Conservation (phyloP, 2,329 filamentous ascomycete genomes). For the Akanthomyces muscarius region DNA sequence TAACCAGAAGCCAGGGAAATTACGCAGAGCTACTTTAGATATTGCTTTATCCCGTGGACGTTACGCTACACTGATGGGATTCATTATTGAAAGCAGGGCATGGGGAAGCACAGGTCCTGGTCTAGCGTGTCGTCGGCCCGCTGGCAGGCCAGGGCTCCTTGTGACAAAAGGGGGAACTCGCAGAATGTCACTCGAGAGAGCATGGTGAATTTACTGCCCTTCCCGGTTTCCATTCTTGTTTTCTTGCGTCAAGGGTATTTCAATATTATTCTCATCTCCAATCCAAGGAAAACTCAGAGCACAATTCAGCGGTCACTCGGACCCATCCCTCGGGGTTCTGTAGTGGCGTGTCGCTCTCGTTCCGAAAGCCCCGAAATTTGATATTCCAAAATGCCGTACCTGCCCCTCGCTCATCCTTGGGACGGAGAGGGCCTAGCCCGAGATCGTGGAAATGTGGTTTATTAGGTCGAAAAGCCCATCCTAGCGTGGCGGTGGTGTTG, state of each 20-base stretch:
- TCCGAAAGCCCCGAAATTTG: conserved; percentile 3
- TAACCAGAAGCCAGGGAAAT: not conserved
- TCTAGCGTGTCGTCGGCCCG: conserved; percentile 10
- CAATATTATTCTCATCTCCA: not conserved
- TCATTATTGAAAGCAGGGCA: conserved; percentile 1
- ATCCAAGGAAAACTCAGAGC: not conserved
- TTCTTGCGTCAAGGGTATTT: not conserved
- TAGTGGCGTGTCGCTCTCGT: not conserved
- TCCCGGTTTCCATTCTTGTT: too few species aligned
- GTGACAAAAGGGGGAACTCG: not conserved
- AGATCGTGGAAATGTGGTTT: not conserved
- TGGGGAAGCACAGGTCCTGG: not conserved
- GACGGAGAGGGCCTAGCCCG: not conserved
- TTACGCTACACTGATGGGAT: not conserved
- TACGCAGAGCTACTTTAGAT: conserved; percentile 2
- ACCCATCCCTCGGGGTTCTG: not conserved
- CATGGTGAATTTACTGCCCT: not conserved
- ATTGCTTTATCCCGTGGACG: conserved; percentile 11
- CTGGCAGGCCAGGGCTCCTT: not conserved
- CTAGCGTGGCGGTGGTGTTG: not conserved
- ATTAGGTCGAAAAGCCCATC: not conserved
- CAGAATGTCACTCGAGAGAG: not conserved
- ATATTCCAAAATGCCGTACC: not conserved
- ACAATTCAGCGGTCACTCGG: not conserved
- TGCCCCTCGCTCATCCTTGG: not conserved